These are phyloP conservation scores for Biscogniauxia sp. DNA, from an alignment of 2,329 filamentous ascomycete genomes.

Conservation along the genomic window DNA sequence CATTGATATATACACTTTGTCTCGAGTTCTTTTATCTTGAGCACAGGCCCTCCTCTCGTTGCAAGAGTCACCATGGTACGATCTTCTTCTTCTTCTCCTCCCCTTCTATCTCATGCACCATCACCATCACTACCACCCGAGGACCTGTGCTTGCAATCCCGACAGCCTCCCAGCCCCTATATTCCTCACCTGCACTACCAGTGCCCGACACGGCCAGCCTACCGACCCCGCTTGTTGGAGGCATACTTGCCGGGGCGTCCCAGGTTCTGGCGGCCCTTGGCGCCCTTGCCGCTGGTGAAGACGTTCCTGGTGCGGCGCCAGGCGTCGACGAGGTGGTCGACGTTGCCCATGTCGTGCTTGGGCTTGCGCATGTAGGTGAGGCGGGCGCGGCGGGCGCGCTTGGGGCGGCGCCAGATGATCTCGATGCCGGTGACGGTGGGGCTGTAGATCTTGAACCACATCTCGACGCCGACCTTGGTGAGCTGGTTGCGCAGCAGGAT, in stretches of 20 bases:
- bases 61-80: background rate
- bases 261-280: background rate
- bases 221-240: background rate
- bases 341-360: conserved; percentile 82
- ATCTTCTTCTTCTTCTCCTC: background rate
- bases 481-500: conserved; percentile 84
- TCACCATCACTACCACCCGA: too few relatives aligned
- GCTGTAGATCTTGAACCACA: conserved; percentile 96
- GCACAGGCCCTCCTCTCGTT: background rate
- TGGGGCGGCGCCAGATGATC: conserved; percentile 81
- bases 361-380: conserved; percentile 89
- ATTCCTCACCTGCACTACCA: too few relatives aligned
- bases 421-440: conserved; percentile 89
- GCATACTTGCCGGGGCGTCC: background rate
- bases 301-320: conserved; percentile 47
- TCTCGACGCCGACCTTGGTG: conserved; percentile 85
- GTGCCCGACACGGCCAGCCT: background rate
- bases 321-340: conserved; percentile 73
- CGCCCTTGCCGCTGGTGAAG: conserved; percentile 27
- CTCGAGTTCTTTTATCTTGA: background rate
- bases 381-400: conserved; percentile 81
- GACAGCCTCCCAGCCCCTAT: too few relatives aligned
- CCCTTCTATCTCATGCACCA: too few relatives aligned
- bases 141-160: too few relatives aligned
- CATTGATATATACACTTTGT: background rate